Conservation (phyloP, 1,139 yeast species). For the Scheffersomyces stambukii region DNA sequence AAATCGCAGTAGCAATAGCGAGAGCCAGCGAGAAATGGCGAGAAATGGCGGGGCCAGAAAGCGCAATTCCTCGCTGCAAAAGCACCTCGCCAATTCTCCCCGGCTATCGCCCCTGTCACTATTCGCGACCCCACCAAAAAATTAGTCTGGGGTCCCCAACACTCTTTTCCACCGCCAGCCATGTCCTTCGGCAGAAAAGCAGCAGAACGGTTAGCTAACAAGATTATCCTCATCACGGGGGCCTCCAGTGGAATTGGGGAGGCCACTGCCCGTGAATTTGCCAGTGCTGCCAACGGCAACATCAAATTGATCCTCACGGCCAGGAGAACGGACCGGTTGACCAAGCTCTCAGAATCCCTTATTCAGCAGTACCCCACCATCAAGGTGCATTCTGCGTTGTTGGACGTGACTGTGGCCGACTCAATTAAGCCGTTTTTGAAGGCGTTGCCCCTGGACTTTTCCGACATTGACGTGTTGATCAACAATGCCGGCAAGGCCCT, state of each 20-base stretch:
- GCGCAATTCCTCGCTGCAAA: no score
- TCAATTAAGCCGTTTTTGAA: slow-evolving; percentile 51
- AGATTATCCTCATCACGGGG: slow-evolving; percentile 31
- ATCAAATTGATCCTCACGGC: slow-evolving; percentile 67
- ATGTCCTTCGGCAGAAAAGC: slow-evolving; percentile 44
- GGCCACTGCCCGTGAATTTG: slow-evolving; percentile 73
- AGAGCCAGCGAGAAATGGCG: no score
- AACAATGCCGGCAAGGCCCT: slow-evolving; percentile 84
- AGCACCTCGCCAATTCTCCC: no score
- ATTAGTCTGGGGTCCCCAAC: no score
- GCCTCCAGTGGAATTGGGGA: slow-evolving; percentile 55
- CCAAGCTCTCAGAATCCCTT: slow-evolving; percentile 43
- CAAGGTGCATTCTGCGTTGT: slow-evolving; percentile 42
- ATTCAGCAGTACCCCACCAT: slow-evolving; percentile 42
- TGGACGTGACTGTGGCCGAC: slow-evolving; percentile 59
- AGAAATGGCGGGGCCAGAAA: no score
- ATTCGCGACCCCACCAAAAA: no score
- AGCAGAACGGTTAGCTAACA: slow-evolving; percentile 43
- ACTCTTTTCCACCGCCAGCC: no score
- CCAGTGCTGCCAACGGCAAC: slow-evolving; percentile 63
- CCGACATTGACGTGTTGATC: slow-evolving; percentile 62
- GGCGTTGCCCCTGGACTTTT: slow-evolving; percentile 48
- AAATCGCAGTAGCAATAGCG: no score
- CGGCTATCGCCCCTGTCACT: no score
- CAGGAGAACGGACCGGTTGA: slow-evolving; percentile 56